phyloP scores from a whole-genome alignment of 2,329 filamentous ascomycete genomes.

The Orbilia quercus region DNA sequence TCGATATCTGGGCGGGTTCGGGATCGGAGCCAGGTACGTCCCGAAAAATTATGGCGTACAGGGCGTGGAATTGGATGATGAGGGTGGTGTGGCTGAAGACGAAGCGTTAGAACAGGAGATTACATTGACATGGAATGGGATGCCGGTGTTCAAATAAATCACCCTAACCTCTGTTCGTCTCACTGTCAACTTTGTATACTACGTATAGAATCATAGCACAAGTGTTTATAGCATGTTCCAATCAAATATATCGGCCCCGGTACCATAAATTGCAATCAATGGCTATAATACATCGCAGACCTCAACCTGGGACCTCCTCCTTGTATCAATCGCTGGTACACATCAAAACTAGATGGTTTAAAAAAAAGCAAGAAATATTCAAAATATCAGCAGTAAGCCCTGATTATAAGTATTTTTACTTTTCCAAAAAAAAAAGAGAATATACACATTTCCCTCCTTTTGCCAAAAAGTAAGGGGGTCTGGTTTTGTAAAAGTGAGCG shows the following conservation, averaged over 20 bases:
- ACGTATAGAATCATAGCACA: too few species aligned
- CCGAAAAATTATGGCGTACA: slow-evolving; percentile 19
- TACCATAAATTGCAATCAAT: too few species aligned
- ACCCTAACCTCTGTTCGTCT: neutral
- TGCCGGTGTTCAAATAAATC: slow-evolving; percentile 24
- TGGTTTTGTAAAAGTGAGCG: neutral
- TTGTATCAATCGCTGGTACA: neutral
- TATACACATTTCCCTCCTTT: slow-evolving; percentile 4
- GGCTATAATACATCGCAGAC: slow-evolving; percentile 29
- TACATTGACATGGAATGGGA: slow-evolving; percentile 42
- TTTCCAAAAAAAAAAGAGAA: slow-evolving; percentile 6
- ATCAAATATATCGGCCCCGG: neutral
- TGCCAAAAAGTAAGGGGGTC: neutral
- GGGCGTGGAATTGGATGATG: slow-evolving; percentile 20
- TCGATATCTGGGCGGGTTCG: slow-evolving; percentile 40
- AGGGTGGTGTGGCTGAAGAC: neutral
- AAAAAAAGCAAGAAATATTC: neutral
- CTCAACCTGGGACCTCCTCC: too few species aligned
- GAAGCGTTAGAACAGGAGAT: slow-evolving; percentile 47
- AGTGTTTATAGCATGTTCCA: neutral
- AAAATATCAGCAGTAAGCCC: neutral
- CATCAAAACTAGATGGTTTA: too few species aligned
- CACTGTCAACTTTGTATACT: too few species aligned
- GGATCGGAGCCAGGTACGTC: slow-evolving; percentile 44
- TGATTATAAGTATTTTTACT: neutral